Conservation (phyloP, 2,329 filamentous ascomycete species). For the Cladosporium sp. region DNA sequence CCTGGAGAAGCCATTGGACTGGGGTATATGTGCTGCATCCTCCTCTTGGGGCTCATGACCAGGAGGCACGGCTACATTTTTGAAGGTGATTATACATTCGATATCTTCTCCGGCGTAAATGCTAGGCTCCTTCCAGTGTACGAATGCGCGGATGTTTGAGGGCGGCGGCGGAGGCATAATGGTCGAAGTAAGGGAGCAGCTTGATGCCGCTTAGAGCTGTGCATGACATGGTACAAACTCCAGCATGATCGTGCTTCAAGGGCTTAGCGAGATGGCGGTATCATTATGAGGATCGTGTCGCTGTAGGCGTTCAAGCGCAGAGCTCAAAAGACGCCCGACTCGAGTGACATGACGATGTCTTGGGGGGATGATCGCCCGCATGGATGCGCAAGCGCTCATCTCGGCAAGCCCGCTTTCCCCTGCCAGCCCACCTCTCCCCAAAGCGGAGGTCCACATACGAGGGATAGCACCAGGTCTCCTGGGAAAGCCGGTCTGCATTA, state of each 20-base stretch:
- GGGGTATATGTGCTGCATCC: conserved; percentile 16
- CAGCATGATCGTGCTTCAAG: conserved; percentile 3
- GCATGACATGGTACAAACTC: conserved; percentile 9
- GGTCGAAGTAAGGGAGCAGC: conserved; percentile 10
- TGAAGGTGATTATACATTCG: conserved; percentile 93
- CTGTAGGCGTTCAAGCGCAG: too few relatives aligned
- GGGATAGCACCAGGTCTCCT: too few relatives aligned
- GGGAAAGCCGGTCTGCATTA: too few relatives aligned
- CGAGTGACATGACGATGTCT: too few relatives aligned
- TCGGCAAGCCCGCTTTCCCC: too few relatives aligned
- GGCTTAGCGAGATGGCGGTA: background rate
- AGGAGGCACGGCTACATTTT: conserved; percentile 62
- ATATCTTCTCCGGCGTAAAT: conserved; percentile 96
- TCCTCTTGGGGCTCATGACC: conserved; percentile 27
- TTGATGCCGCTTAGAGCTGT: background rate
- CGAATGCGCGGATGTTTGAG: conserved; percentile 87
- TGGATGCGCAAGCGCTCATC: too few relatives aligned
- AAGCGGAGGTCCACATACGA: too few relatives aligned
- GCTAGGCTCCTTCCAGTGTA: conserved; percentile 88
- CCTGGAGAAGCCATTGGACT: conserved; percentile 27
- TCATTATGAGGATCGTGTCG: background rate
- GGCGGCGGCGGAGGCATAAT: conserved; percentile 18
- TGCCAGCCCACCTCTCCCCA: too few relatives aligned
- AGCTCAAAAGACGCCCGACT: too few relatives aligned
- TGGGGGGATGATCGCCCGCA: too few relatives aligned